Percentiles rank a stretch among this genome's conserved stretches.
phyloP scores from a whole-genome alignment of 106 monocot species.

The Narthecium ossifragum region DNA sequence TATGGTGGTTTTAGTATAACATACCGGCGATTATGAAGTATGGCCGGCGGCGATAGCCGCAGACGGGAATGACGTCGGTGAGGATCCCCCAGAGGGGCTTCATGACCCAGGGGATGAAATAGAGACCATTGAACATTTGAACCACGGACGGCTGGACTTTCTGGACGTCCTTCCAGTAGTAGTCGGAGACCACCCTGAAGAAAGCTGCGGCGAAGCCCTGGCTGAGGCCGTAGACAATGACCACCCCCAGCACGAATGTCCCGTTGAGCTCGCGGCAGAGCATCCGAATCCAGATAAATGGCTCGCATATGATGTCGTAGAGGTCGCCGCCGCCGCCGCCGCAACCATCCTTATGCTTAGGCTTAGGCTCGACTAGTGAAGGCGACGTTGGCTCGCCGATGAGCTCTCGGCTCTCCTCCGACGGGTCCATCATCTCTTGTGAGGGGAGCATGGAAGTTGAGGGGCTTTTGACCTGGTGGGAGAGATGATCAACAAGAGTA shows the following conservation, averaged over 20 bases:
- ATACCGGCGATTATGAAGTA: slow-evolving; percentile 68
- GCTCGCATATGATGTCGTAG: slow-evolving; percentile 10
- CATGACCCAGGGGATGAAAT: slow-evolving; percentile 58
- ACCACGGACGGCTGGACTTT: slow-evolving; percentile 58
- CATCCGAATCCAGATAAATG: slow-evolving; percentile 52
- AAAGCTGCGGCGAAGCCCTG: slow-evolving; percentile 59
- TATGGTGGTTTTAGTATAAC: neutral
- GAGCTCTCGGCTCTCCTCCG: no score
- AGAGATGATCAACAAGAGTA: no score
- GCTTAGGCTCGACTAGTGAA: no score
- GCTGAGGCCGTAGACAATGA: slow-evolving; percentile 57
- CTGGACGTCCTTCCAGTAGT: slow-evolving; percentile 95
- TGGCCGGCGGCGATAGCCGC: slow-evolving; percentile 61
- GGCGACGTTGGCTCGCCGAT: no score
- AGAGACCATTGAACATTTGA: slow-evolving; percentile 49
- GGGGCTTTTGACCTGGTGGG: no score
- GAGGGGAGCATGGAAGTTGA: no score
- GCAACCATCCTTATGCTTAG: no score
- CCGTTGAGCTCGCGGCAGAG: slow-evolving; percentile 37
- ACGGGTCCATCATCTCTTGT: no score
- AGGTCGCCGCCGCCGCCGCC: neutral
- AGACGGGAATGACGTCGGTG: slow-evolving; percentile 64
- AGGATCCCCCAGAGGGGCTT: slow-evolving; percentile 82
- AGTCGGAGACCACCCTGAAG: slow-evolving; percentile 53
- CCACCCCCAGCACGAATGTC: slow-evolving; percentile 56